A percentile compares a stretch with the other conserved stretches of the same genome.
phyloP scores from a whole-genome alignment of 305 asterid species.

The Ilex paraguariensis region DNA sequence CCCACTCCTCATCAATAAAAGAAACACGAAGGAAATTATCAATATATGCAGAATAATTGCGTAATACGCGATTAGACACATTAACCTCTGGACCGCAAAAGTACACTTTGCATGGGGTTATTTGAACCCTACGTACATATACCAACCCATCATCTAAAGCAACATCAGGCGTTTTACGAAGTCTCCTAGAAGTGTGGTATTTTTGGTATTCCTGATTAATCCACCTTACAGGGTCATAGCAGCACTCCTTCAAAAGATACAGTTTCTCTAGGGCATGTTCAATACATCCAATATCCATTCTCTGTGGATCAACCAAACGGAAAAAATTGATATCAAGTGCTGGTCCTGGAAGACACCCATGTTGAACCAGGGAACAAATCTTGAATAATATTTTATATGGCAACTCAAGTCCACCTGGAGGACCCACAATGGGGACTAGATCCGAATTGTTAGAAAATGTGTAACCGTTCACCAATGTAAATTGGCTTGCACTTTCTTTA shows the following conservation, averaged over 20 bases:
- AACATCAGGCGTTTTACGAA: slow-evolving; percentile 52
- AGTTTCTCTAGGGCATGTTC: slow-evolving; percentile 71
- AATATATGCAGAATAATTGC: slow-evolving; percentile 40
- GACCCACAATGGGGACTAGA: slow-evolving; percentile 70
- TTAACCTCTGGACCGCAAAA: slow-evolving; percentile 83
- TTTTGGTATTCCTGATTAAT: slow-evolving; percentile 42
- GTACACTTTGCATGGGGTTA: slow-evolving; percentile 80
- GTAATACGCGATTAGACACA: slow-evolving; percentile 77
- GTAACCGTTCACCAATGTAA: slow-evolving; percentile 32
- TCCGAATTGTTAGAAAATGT: slow-evolving; percentile 34
- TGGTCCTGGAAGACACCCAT: slow-evolving; percentile 80
- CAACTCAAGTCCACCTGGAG: slow-evolving; percentile 37
- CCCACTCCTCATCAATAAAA: slow-evolving; percentile 88
- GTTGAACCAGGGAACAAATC: slow-evolving; percentile 66
- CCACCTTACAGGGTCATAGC: slow-evolving; percentile 78
- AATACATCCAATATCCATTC: slow-evolving; percentile 26
- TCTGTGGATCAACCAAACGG: slow-evolving; percentile 43
- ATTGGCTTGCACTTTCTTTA: slow-evolving; percentile 36
- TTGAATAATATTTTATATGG: slow-evolving; percentile 66
- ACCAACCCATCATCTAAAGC: slow-evolving; percentile 79
- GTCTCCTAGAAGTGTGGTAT: slow-evolving; percentile 26
- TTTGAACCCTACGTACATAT: slow-evolving; percentile 73
- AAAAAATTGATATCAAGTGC: slow-evolving; percentile 45
- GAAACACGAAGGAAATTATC: slow-evolving; percentile 91
- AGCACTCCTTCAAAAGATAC: slow-evolving; percentile 60